Evolutionary conservation across 2,329 filamentous ascomycete species (phyloP), one percentile per base, ranked within the genome.

Genomic region (Hymenoscyphus albidus): DNA sequence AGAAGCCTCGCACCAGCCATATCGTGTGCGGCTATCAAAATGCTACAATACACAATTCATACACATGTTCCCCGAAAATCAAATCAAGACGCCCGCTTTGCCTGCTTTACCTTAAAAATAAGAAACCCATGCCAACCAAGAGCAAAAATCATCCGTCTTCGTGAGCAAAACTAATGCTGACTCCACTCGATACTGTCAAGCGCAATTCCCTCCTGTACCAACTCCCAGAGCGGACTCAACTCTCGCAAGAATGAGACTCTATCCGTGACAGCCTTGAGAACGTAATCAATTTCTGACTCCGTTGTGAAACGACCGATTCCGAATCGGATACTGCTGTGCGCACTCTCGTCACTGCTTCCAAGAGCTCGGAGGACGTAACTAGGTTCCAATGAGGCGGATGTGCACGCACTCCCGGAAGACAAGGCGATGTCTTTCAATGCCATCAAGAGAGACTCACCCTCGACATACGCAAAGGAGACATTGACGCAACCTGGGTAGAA

Each of bases 401-500:
- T 99, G 80, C 95, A 99, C 5, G 95, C 95, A 74, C 93, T 97
- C 64, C 95, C 95, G 0, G 95, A 99, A 6, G 94, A 98, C 42
- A 99, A 82, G 0, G 95, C 95, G 78, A 99, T 97, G 72, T 99
- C 95, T 80, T 99, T 99, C 57, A 99, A 81, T 0, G 95, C 95
- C 95, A 99, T 99, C 68, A 99, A 84, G 1, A 99, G 88, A 2
- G 95, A 98, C 79, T 99, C 95, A 70, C 95, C 95, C 79, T 99
- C 95, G 4, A 99, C 93, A 74, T 99, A 99, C 40, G 95, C 94
- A 75, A 99, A 99, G 0, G 95, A 99, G 12, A 99, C 91, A 77
- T 99, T 99, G 67, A 99, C 94, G 73, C 95, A 99, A 68, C 95
- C 95, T 1, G 95, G 93, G 76, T 99, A 99, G 78, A 96, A 96